Evolutionary conservation across 169 alveolate species (phyloP), one percentile per base, ranked within the genome.

Genomic region (Cryptosporidium parvum): DNA sequence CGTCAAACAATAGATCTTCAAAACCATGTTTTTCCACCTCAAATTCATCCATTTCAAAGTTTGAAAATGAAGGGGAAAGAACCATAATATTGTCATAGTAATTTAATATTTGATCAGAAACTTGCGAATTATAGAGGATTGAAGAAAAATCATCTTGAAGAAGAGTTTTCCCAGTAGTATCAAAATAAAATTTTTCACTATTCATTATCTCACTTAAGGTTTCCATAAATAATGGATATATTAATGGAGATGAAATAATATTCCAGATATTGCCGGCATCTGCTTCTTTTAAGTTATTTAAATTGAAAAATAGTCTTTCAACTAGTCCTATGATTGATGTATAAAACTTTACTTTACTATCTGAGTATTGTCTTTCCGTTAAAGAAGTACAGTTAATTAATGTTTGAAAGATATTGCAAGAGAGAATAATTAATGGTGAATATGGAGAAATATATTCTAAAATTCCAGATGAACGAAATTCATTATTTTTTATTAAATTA

Each of bases 341-440:
- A 59, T 80, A 80, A 29, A 62, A 80, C 35, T 69, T 59, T 7
- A 59, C 51, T 8, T 51, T 80, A 23, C 80, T 45, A 62, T 80
- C 73, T 5, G 89, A 80, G 45, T 80, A 62, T 39, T 80, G 89
- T 45, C 65, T 80, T 29, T 80, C 89, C 26, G 89, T 80, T 16
- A 80, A 62, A 10, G 89, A 80, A 62, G 89, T 80, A 26, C 89
- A 80, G 42, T 14, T 37, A 29, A 80, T 23, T 31, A 80, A 80
- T 1, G 44, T 10, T 7, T 59, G 51, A 44, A 80, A 80, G 0
- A 80, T 42, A 80, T 80, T 80, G 45, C 89, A 80, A 39, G 58
- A 80, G 7, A 80, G 12, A 2, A 33, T 31, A 44, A 80, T 16
- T 45, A 80, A 23, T n/a, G 89, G 89, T 21, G 80, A 80, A 14